Evolutionary conservation across 163 green algal genomes (phyloP), one percentile per base, ranked within the genome.

Genomic region (Chlorella variabilis): DNA sequence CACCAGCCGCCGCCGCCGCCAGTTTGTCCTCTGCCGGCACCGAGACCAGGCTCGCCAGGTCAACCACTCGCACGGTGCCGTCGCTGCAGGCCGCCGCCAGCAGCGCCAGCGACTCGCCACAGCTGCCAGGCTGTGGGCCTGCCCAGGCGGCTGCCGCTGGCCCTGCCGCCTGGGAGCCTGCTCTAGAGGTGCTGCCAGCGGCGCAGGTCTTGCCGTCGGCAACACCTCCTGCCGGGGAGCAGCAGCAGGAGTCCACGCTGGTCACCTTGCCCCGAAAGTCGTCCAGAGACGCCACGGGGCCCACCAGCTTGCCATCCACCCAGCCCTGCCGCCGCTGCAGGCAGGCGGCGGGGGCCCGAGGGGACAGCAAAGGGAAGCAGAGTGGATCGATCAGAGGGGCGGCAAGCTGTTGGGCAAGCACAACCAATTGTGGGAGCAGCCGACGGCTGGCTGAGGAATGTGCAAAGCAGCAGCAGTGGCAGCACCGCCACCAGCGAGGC

Each of bases 281-380:
- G 69, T 87, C 77, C 34, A 87, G 61, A 18, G 63, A 45, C 5
- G 25, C 51, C 2, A 20, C 36, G 13, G 83, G 83, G 18, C 48
- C 76, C 13, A 38, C n/a, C 20, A 87, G 59, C 59, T 59, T 69
- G 39, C 83, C 83, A 38, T 87, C 83, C 38, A 87, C 68, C 83
- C 77, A 84, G 20, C 77, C 83, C 4, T 63, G 25, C 11, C 27
- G 23, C 27, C 20, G 9, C 68, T 61, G 68, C 68, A 73, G 17
- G 20, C 20, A 63, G 45, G 45, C 11, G 45, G 45, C 45, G 15
- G 45, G 45, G 11, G 15, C 11, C 11, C 45, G 45, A 15, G 45
- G 11, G 45, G 45, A 15, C 36, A 31, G 18, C 17, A 51, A 3
- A 18, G 38, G 41, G 5, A 56, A 27, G 36, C 65, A 73, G 23